These are phyloP conservation scores for Claviceps africana DNA, from an alignment of 2,329 filamentous ascomycete species.

Conservation along the genomic window DNA sequence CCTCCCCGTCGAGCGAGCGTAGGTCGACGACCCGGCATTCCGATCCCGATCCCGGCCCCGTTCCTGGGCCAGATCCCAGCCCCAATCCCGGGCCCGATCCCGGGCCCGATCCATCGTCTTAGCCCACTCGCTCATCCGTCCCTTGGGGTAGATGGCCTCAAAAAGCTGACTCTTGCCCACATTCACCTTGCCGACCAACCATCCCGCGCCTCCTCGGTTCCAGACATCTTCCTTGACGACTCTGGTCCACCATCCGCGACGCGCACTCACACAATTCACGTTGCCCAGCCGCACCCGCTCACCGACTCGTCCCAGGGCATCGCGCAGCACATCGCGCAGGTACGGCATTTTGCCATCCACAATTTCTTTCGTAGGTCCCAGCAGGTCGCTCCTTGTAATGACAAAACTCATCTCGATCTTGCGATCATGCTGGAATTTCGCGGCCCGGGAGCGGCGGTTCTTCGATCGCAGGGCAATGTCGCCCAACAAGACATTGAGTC, in stretches of 20 bases:
- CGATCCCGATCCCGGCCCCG: not conserved
- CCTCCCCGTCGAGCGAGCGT: constrained; percentile 4
- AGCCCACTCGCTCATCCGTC: constrained; percentile 30
- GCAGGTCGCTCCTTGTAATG: constrained; percentile 74
- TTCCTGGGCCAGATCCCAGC: no score
- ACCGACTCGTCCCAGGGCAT: constrained; percentile 55
- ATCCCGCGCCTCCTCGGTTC: constrained; percentile 69
- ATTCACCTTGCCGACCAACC: constrained; percentile 97
- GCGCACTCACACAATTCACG: constrained; percentile 72
- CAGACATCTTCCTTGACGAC: constrained; percentile 77
- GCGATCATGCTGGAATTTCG: constrained; percentile 51
- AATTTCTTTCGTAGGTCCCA: constrained; percentile 71
- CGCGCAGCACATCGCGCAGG: constrained; percentile 60
- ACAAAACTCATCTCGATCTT: constrained; percentile 77
- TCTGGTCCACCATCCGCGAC: constrained; percentile 81
- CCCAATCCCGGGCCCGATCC: no score
- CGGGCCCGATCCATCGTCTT: not conserved
- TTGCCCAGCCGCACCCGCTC: constrained; percentile 73
- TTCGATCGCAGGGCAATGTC: constrained; percentile 61
- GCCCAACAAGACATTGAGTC: constrained; percentile 55
- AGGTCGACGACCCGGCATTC: constrained; percentile 7
- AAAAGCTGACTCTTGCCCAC: constrained; percentile 94
- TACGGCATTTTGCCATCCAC: constrained; percentile 82
- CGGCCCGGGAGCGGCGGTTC: constrained; percentile 61
- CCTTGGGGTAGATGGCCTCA: constrained; percentile 73